Evolutionary conservation across 2,329 filamentous ascomycete genomes (phyloP).

Genomic region (Passalora sequoiae): DNA sequence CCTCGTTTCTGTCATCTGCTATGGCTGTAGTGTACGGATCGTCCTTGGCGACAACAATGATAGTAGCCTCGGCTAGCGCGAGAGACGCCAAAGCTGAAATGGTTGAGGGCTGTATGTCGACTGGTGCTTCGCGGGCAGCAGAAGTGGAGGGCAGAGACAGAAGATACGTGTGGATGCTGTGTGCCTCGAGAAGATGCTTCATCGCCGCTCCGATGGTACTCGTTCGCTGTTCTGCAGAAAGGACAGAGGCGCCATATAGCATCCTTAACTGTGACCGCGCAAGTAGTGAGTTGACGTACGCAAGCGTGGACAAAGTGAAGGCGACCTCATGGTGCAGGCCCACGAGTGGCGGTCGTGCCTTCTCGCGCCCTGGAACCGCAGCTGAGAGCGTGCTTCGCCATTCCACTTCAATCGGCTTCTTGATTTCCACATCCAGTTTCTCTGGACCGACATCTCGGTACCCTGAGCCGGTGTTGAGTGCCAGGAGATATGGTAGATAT

Average conservation of each 20-base stretch:
- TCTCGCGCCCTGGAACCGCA: slow-evolving; percentile 60
- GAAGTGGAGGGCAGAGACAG: slow-evolving; percentile 44
- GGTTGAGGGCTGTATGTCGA: slow-evolving; percentile 42
- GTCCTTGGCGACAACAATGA: slow-evolving; percentile 86
- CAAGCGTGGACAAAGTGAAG: slow-evolving; percentile 73
- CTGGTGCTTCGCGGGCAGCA: slow-evolving; percentile 39
- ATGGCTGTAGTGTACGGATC: slow-evolving; percentile 85
- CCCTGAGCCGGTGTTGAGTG: slow-evolving; percentile 65
- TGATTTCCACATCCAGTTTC: slow-evolving; percentile 62
- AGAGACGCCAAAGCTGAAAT: slow-evolving; percentile 51
- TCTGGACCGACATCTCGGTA: slow-evolving; percentile 49
- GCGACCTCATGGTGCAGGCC: slow-evolving; percentile 78
- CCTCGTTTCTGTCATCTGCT: slow-evolving; percentile 72
- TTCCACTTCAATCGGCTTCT: slow-evolving; percentile 62
- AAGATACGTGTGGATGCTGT: slow-evolving; percentile 71
- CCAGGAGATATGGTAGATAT: slow-evolving; percentile 80
- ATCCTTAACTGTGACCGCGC: slow-evolving; percentile 68
- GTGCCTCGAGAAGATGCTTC: slow-evolving; percentile 69
- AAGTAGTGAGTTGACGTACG: slow-evolving; percentile 65
- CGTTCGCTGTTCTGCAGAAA: slow-evolving; percentile 61
- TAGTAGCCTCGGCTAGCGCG: slow-evolving; percentile 78
- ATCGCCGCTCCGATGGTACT: slow-evolving; percentile 68
- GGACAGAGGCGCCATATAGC: slow-evolving; percentile 63
- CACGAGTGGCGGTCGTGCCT: slow-evolving; percentile 61
- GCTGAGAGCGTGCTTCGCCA: slow-evolving; percentile 77